Evolutionary conservation across 2,329 filamentous ascomycete genomes (phyloP).

Genomic region (Westerdykella ornata): DNA sequence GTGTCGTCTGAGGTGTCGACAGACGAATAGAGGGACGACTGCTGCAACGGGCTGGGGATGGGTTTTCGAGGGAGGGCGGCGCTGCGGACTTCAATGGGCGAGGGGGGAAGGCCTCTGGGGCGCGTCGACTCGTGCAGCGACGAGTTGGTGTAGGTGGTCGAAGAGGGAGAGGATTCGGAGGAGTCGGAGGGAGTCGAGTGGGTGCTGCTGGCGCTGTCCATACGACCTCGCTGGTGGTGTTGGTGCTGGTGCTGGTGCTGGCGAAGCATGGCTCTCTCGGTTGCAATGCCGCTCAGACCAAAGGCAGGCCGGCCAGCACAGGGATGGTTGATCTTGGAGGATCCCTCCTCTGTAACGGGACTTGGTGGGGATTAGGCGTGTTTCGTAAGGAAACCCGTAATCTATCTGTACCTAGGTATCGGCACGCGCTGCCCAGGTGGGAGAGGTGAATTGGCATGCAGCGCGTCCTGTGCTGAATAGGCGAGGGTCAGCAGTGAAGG

Average conservation of each 20-base stretch:
- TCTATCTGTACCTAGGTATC: no score
- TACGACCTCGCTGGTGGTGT: conserved; percentile 2
- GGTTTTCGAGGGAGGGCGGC: conserved; percentile 16
- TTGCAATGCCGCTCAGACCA: conserved; percentile 11
- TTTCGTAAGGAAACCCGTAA: conserved; percentile 9
- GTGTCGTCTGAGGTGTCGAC: conserved; percentile 8
- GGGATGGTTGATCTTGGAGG: no score
- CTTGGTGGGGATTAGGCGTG: conserved; percentile 10
- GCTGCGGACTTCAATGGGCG: conserved; percentile 14
- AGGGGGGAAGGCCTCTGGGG: conserved; percentile 13
- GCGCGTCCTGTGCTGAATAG: no score
- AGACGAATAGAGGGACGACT: conserved; percentile 9
- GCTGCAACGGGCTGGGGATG: conserved; percentile 24
- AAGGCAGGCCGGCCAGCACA: no score
- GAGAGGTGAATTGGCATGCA: no score
- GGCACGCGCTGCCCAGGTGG: no score
- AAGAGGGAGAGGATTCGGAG: conserved; percentile 8
- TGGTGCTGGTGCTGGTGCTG: conserved; percentile 4
- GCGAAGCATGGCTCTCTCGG: conserved; percentile 26
- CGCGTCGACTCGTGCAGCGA: conserved; percentile 27
- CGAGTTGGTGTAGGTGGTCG: conserved; percentile 28
- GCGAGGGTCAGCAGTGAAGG: no score
- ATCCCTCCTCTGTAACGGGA: conserved; percentile 8
- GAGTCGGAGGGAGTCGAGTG: conserved; percentile 4
- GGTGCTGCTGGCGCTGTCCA: neutral